Base-by-base conservation (phyloP, 2,329 filamentous ascomycete genomes). In the Phaeomoniella chlamydospora region DNA sequence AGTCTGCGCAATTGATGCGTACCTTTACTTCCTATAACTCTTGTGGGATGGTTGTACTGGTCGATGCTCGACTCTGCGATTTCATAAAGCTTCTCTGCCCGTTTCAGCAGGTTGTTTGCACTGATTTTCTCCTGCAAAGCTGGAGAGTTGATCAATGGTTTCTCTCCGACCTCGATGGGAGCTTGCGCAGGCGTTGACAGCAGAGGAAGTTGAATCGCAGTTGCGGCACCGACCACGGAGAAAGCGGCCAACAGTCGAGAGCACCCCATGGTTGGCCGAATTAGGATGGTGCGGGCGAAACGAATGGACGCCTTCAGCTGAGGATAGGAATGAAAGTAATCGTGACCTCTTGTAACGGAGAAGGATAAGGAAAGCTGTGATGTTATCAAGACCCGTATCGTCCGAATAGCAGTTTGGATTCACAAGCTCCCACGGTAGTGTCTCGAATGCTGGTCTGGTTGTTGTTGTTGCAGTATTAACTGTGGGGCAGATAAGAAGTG, bases 1-100 rank as follows among this genome's bases (percentile, higher is more conserved):
- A n/a, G n/a, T n/a, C n/a, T n/a, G n/a, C n/a, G n/a, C n/a, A n/a
- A n/a, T n/a, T n/a, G n/a, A n/a, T n/a, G n/a, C n/a, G n/a, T n/a
- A 75, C 74, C 74, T 50, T 68, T 49, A 42, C 74, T 79, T 18
- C 78, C 77, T 43, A 83, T 81, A 15, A 82, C 77, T 36, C 78
- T 68, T 1, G 78, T 83, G 1, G 78, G 78, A 46, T 77, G 77
- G 41, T 70, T 70, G 49, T 74, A 80, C 42, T 80, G 73, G 2
- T 66, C 59, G 41, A 69, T 58, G 9, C 68, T 66, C 36, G 67
- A 59, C 52, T 76, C 62, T 0, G 78, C 77, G 37, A 81, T 69
- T 35, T 68, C 58, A 46, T 70, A 81, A 5, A 84, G 67, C 29
- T 71, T 54, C 46, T 76, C 61, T 3, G 78, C 72, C 14, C 76